These are phyloP conservation scores for Prorocentrum cordatum DNA, from an alignment of 169 alveolate species.

Conservation along the genomic window DNA sequence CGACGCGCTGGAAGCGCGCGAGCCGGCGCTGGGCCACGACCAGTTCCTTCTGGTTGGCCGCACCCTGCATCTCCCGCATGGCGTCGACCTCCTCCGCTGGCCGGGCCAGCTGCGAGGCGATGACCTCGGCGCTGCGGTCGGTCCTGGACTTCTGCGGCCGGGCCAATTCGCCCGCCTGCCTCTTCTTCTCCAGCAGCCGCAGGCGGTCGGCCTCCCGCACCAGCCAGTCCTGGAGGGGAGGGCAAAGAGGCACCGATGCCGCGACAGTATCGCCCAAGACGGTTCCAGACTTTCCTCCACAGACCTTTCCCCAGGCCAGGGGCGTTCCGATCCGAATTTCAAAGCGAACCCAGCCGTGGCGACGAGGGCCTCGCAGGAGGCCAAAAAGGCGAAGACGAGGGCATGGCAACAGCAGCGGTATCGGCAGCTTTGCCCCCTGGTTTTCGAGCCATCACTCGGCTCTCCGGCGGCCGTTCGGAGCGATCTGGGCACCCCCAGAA, in stretches of 20 bases:
- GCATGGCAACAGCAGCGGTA: too few species aligned
- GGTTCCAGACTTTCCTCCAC: not conserved
- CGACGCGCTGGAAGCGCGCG: conserved; percentile 40
- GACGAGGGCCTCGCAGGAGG: too few species aligned
- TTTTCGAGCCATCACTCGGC: too few species aligned
- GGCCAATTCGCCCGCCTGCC: conserved; percentile 20
- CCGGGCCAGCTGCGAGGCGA: conserved; percentile 26
- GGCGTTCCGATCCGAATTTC: too few species aligned
- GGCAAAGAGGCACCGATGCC: not conserved
- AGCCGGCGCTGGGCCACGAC: conserved; percentile 60
- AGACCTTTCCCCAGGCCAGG: not conserved
- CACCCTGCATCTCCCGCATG: conserved; percentile 34
- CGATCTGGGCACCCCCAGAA: too few species aligned
- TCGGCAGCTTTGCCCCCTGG: too few species aligned
- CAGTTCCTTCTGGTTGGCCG: conserved; percentile 36
- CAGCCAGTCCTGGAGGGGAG: conserved; percentile 14
- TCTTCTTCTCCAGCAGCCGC: conserved; percentile 39
- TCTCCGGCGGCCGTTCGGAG: too few species aligned
- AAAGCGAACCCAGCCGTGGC: too few species aligned
- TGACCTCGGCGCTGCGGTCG: conserved; percentile 1
- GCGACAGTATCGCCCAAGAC: not conserved
- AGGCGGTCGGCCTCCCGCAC: conserved; percentile 40
- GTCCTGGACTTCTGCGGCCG: conserved; percentile 9
- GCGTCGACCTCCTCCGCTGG: conserved; percentile 55
- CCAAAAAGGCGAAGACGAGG: too few species aligned